These are phyloP conservation scores for Penicillium sp. DNA, from an alignment of 2,329 filamentous ascomycete genomes.

Conservation along the genomic window DNA sequence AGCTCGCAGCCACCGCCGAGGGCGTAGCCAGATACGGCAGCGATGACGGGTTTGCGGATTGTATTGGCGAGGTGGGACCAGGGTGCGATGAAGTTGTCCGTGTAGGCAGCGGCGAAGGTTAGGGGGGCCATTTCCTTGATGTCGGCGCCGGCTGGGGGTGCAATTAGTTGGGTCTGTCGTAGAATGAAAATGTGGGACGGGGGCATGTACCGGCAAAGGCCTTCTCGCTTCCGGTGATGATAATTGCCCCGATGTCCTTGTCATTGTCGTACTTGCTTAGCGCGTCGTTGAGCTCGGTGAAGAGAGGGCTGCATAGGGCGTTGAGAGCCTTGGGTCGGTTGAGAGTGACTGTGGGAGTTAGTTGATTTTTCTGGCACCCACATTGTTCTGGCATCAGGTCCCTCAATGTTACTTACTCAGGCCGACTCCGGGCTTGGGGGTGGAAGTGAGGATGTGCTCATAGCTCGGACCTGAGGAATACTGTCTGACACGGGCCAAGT, in stretches of 20 bases:
- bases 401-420: slow-evolving; percentile 63
- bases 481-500: slow-evolving; percentile 36
- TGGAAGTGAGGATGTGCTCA: slow-evolving; percentile 79
- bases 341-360: slow-evolving; percentile 68
- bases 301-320: slow-evolving; percentile 86
- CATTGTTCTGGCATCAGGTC: too few relatives aligned
- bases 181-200: background rate
- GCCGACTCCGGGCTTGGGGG: slow-evolving; percentile 84
- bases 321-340: slow-evolving; percentile 96
- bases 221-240: slow-evolving; percentile 85
- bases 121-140: slow-evolving; percentile 99
- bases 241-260: slow-evolving; percentile 70
- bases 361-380: background rate
- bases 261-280: slow-evolving; percentile 70
- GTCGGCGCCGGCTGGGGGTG: slow-evolving; percentile 73
- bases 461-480: slow-evolving; percentile 59
- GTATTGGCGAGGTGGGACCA: slow-evolving; percentile 85
- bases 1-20: slow-evolving; percentile 95
- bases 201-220: slow-evolving; percentile 70
- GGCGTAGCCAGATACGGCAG: slow-evolving; percentile 91
- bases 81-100: slow-evolving; percentile 86
- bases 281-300: slow-evolving; percentile 82
- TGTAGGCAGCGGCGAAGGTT: slow-evolving; percentile 85
- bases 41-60: slow-evolving; percentile 92
- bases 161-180: background rate